Evolutionary conservation across 73 alveolate species (phyloP).

Genomic region (Paraurostyla sp.): DNA sequence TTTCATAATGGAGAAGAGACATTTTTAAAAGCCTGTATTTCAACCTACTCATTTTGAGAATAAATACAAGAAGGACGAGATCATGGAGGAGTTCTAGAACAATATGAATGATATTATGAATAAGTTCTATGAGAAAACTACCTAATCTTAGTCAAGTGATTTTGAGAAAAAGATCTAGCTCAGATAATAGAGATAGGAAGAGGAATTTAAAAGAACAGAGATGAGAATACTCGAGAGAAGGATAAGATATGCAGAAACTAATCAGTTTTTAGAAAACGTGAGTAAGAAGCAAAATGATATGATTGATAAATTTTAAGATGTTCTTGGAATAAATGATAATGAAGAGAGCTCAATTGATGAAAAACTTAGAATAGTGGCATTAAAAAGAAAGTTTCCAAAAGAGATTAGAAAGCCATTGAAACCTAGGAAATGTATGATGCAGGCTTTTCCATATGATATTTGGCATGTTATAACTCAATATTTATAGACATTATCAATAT

Average conservation of each 20-base stretch:
- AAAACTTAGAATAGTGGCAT: slow-evolving; percentile 7
- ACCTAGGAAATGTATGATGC: neutral
- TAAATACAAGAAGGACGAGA: slow-evolving; percentile 9
- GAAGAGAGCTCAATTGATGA: neutral
- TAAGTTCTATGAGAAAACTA: slow-evolving; percentile 1
- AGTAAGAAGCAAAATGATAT: neutral
- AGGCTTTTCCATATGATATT: slow-evolving; percentile 29
- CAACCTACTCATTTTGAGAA: neutral
- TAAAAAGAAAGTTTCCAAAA: slow-evolving; percentile 33
- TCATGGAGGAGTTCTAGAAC: slow-evolving; percentile 3
- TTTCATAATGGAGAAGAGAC: neutral
- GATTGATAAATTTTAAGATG: neutral
- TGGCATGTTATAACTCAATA: neutral
- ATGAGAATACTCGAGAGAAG: neutral
- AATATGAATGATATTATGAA: slow-evolving; percentile 41
- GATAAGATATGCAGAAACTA: neutral
- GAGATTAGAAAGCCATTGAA: slow-evolving; percentile 1
- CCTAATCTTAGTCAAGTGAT: neutral
- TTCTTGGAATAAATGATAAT: neutral
- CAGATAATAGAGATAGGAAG: neutral
- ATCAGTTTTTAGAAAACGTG: neutral
- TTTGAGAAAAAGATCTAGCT: neutral
- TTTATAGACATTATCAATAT: neutral
- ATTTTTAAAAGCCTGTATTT: too few relatives aligned
- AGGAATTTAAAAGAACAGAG: neutral